phyloP scores from a whole-genome alignment of 306 rosid species.

The Cicer bijugum region DNA sequence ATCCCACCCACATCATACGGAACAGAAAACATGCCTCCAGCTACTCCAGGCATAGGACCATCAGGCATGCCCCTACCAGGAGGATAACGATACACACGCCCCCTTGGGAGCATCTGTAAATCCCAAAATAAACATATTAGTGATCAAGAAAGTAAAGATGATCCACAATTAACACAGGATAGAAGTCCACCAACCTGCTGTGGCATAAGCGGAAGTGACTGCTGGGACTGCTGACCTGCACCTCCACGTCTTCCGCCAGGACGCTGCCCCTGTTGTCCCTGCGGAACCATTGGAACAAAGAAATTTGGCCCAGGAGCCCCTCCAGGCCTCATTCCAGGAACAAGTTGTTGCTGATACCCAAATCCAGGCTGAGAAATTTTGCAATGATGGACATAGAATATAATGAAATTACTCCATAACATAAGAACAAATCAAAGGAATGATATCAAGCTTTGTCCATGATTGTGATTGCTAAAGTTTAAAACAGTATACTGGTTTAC shows the following conservation, averaged over 20 bases:
- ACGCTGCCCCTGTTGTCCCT: slow-evolving; percentile 93
- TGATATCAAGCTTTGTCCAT: background rate
- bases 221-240: slow-evolving; percentile 84
- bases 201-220: slow-evolving; percentile 86
- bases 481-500: slow-evolving; percentile 48
- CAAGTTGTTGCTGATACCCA: slow-evolving; percentile 98
- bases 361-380: slow-evolving; percentile 77
- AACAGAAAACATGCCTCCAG: slow-evolving; percentile 95
- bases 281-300: slow-evolving; percentile 97
- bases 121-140: slow-evolving; percentile 34
- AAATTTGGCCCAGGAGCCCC: slow-evolving; percentile 95
- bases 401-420: slow-evolving; percentile 8
- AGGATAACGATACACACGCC: slow-evolving; percentile 91
- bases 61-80: slow-evolving; percentile 88
- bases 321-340: slow-evolving; percentile 99
- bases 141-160: slow-evolving; percentile 12
- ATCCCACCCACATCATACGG: slow-evolving; percentile 87
- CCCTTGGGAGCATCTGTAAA: slow-evolving; percentile 89
- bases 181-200: slow-evolving; percentile 67
- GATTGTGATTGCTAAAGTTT: background rate
- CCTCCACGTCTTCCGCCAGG: slow-evolving; percentile 97
- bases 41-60: slow-evolving; percentile 88
- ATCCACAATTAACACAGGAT: background rate
- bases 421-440: background rate
- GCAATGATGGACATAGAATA: slow-evolving; percentile 22